phyloP scores from a whole-genome alignment of 768 basidiomycete species.

The Arthromyces matolae region DNA sequence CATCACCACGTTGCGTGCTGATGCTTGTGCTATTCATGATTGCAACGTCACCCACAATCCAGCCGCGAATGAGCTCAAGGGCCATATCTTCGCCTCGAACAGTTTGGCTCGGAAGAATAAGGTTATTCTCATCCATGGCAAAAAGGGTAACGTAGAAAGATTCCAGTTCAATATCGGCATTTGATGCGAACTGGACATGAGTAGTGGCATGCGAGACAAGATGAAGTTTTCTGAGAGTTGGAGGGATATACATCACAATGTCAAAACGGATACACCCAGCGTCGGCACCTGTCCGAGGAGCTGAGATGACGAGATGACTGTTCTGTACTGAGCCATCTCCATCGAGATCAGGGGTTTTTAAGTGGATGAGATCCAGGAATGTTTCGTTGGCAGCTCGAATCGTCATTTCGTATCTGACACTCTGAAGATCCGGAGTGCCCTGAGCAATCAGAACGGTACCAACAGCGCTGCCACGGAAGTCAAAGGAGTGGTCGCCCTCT shows the following conservation, averaged over 20 bases:
- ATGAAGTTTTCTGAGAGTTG: slow-evolving; percentile 44
- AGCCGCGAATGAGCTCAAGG: slow-evolving; percentile 51
- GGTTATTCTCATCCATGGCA: slow-evolving; percentile 31
- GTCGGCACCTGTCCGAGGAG: slow-evolving; percentile 25
- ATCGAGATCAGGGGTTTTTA: slow-evolving; percentile 34
- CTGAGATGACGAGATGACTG: slow-evolving; percentile 38
- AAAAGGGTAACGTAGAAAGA: slow-evolving; percentile 43
- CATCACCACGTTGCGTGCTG: slow-evolving; percentile 48
- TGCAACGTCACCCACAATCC: slow-evolving; percentile 58
- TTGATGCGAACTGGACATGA: slow-evolving; percentile 48
- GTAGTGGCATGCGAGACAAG: slow-evolving; percentile 39
- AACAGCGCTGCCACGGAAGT: slow-evolving; percentile 43
- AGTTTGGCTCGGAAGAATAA: slow-evolving; percentile 43
- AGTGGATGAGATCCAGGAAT: slow-evolving; percentile 34
- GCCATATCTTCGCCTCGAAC: slow-evolving; percentile 36
- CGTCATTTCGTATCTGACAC: slow-evolving; percentile 47
- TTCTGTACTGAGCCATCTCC: slow-evolving; percentile 26
- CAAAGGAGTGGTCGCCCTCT: slow-evolving; percentile 41
- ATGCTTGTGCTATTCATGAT: slow-evolving; percentile 39
- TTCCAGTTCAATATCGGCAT: slow-evolving; percentile 40
- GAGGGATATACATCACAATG: slow-evolving; percentile 47
- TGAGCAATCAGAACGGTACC: slow-evolving; percentile 50
- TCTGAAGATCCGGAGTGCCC: slow-evolving; percentile 35
- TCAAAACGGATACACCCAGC: slow-evolving; percentile 53
- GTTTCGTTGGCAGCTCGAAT: slow-evolving; percentile 40